These are phyloP conservation scores for Micractinium sp. DNA, from an alignment of 139 green algal genomes.

Conservation along the genomic window DNA sequence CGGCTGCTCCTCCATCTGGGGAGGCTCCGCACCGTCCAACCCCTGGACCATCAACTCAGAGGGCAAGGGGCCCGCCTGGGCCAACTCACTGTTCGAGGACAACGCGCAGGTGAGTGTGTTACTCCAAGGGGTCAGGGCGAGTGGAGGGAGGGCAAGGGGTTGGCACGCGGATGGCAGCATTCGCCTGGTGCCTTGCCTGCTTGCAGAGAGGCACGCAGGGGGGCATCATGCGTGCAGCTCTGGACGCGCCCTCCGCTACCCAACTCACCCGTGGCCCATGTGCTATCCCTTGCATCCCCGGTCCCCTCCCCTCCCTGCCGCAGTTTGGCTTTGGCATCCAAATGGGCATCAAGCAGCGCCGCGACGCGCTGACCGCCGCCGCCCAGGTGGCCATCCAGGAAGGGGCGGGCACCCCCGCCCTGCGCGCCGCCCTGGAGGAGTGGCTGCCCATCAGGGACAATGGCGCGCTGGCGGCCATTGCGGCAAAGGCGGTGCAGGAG, in stretches of 20 bases:
- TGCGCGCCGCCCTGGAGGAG: conserved; percentile 42
- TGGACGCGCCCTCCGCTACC: neutral
- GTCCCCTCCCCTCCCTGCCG: neutral
- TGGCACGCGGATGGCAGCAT: too few species aligned
- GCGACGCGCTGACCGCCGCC: conserved; percentile 33
- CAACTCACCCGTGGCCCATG: too few species aligned
- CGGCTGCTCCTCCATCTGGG: conserved; percentile 67
- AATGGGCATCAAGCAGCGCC: conserved; percentile 60
- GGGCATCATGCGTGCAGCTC: neutral
- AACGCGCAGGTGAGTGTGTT: conserved; percentile 51
- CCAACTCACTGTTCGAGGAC: conserved; percentile 72
- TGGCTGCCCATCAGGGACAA: conserved; percentile 52
- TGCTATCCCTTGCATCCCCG: too few species aligned
- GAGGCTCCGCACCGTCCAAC: conserved; percentile 61
- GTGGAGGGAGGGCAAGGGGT: too few species aligned
- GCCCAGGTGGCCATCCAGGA: conserved; percentile 33
- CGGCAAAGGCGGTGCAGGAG: conserved; percentile 16
- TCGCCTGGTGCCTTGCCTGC: too few species aligned
- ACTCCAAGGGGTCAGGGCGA: too few species aligned
- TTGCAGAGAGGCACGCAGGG: neutral
- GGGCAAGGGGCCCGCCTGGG: conserved; percentile 65
- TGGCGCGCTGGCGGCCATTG: conserved; percentile 25
- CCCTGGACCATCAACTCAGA: conserved; percentile 61
- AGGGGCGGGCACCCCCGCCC: conserved; percentile 13
- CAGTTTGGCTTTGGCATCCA: conserved; percentile 68